These are phyloP conservation scores for Entophlyctis luteolus DNA, from an alignment of 192 early-diverging fungal genomes.

Conservation along the genomic window DNA sequence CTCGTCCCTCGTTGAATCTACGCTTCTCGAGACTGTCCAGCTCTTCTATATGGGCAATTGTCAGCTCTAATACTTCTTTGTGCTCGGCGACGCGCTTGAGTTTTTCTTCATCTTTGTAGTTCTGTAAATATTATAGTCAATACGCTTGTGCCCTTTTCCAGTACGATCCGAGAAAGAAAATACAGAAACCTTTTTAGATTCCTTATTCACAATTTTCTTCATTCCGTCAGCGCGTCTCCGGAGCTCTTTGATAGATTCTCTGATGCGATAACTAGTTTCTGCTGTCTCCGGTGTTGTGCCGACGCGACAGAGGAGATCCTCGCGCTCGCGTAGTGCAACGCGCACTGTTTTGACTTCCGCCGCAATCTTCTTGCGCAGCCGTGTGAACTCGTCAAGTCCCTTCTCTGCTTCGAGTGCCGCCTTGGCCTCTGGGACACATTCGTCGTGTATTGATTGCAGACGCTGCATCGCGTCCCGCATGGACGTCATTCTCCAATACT, in stretches of 20 bases:
- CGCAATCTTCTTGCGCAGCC: slow-evolving; percentile 51
- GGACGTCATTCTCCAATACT: slow-evolving; percentile 22
- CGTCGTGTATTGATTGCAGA: slow-evolving; percentile 55
- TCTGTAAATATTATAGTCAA: slow-evolving; percentile 26
- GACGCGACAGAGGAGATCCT: slow-evolving; percentile 33
- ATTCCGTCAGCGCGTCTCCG: slow-evolving; percentile 42
- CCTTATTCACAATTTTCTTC: slow-evolving; percentile 49
- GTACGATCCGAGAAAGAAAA: not conserved
- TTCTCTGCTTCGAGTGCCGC: slow-evolving; percentile 34
- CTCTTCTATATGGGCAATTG: slow-evolving; percentile 56
- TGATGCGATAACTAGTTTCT: slow-evolving; percentile 57
- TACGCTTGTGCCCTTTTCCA: too few relatives aligned
- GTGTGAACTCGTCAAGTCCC: slow-evolving; percentile 53
- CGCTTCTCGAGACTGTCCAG: slow-evolving; percentile 57
- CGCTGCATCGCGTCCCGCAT: slow-evolving; percentile 59
- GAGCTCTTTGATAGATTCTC: slow-evolving; percentile 46
- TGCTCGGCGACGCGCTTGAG: slow-evolving; percentile 38
- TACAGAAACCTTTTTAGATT: slow-evolving; percentile 53
- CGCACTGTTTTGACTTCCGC: slow-evolving; percentile 48
- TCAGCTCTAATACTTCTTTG: slow-evolving; percentile 52
- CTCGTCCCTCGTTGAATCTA: slow-evolving; percentile 45
- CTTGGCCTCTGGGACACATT: slow-evolving; percentile 51
- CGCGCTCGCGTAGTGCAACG: slow-evolving; percentile 50
- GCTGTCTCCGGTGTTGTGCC: slow-evolving; percentile 59
- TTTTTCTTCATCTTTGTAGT: slow-evolving; percentile 39